Conservation (phyloP, 2,329 filamentous ascomycete genomes). For the Colletotrichum liaoningense region DNA sequence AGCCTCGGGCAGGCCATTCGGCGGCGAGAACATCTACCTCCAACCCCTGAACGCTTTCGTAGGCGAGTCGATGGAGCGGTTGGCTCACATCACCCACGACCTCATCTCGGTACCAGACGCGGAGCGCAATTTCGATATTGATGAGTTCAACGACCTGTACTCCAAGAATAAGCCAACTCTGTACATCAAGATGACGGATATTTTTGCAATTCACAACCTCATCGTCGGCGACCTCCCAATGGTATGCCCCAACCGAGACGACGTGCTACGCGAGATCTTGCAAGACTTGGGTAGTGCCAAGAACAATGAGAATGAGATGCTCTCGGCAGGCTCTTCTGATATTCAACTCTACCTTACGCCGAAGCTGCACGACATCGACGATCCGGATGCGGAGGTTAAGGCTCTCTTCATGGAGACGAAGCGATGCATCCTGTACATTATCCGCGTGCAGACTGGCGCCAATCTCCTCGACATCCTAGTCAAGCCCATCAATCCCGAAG, state of each 20-base stretch:
- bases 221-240: constrained; percentile 81
- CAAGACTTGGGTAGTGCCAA: constrained; percentile 96
- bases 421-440: constrained; percentile 96
- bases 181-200: constrained; percentile 99
- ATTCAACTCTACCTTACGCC: constrained; percentile 92
- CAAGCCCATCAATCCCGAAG: constrained; percentile 86
- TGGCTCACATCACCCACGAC: constrained; percentile 79
- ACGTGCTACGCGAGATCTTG: constrained; percentile 90
- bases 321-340: constrained; percentile 85
- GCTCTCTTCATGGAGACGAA: constrained; percentile 98
- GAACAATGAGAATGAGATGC: constrained; percentile 94
- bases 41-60: constrained; percentile 95
- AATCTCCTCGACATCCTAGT: constrained; percentile 97
- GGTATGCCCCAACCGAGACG: constrained; percentile 85
- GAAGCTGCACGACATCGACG: constrained; percentile 89
- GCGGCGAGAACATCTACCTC: constrained; percentile 93
- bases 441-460: constrained; percentile 90
- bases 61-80: constrained; percentile 82
- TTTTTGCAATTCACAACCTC: constrained; percentile 94
- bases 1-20: constrained; percentile 88
- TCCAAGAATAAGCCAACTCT: constrained; percentile 95
- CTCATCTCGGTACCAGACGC: constrained; percentile 87
- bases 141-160: constrained; percentile 98
- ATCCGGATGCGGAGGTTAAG: constrained; percentile 93
- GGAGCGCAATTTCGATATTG: constrained; percentile 95